Evolutionary conservation across 768 basidiomycete species (phyloP), one percentile per base, ranked within the genome.

Genomic region (Crassisporium funariophilum): DNA sequence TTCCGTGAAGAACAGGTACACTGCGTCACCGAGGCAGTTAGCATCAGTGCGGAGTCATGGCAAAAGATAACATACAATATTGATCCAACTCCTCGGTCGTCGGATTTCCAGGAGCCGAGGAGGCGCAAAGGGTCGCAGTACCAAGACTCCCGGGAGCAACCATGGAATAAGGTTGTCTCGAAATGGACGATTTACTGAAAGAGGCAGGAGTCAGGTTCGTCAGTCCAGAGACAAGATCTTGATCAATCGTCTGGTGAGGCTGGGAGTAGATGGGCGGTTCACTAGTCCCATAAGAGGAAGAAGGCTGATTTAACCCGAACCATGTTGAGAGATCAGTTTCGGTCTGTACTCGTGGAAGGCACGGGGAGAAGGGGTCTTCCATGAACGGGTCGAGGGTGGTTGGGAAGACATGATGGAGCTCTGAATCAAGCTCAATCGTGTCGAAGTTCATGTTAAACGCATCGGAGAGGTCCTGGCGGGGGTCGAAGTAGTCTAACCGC

Each of bases 1-100:
- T 35, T 71, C 71, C 35, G 76, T 69, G 67, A 82, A 79, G 64
- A 83, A 84, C 8, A 79, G 63, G 51, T 72, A 73, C 41, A 77
- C 78, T 82, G 50, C 40, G 24, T 47, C 43, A 39, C 23, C 33
- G 23, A 34, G 52, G 37, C 35, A 50, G 24, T n/a, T 49, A 40
- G 48, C 16, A n/a, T n/a, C 37, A 41, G 35, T 38, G 41, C 34
- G 33, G 24, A 20, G 35, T 12, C 33, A 43, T 37, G 31, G 40
- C 25, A 41, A 37, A 41, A 46, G 44, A 54, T 35, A 13, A 71
- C 81, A 60, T 66, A 86, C 84, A 68, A 55, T 82, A 83, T 23
- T 78, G 70, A 46, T 77, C 73, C 49, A 78, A 69, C 56, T 85
- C 83, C 44, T 75, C 73, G 63, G 72, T 44, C 63, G 53, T 47